A percentile compares a stretch with the other conserved stretches of the same genome.
phyloP scores from a whole-genome alignment of 176 grass and related monocot genomes.

The Canna indica region DNA sequence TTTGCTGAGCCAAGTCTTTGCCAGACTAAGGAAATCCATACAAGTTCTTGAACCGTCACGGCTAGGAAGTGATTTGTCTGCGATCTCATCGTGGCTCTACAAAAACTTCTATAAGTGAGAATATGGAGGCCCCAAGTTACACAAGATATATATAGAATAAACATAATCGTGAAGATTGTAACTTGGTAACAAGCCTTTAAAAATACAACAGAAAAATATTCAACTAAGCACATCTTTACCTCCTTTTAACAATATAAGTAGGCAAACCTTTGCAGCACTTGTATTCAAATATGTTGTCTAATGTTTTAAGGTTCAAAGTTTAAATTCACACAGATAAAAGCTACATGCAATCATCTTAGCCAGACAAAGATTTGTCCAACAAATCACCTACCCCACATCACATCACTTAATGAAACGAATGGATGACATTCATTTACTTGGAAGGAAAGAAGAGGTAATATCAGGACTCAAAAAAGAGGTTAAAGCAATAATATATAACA shows the following conservation, averaged over 20 bases:
- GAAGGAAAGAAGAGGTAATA: background rate
- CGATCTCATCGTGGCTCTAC: slow-evolving; percentile 67
- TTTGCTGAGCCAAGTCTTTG: slow-evolving; percentile 62
- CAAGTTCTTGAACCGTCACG: slow-evolving; percentile 64
- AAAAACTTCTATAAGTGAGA: slow-evolving; percentile 23
- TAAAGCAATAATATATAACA: background rate
- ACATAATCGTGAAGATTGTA: background rate
- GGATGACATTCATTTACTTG: background rate
- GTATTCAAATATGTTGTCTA: no score
- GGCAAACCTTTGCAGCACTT: no score
- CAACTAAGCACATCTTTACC: background rate
- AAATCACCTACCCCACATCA: no score
- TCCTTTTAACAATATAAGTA: no score
- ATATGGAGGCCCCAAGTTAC: background rate
- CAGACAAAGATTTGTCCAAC: no score
- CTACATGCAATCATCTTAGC: no score
- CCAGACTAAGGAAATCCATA: slow-evolving; percentile 68
- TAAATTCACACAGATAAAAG: no score
- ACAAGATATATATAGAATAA: background rate
- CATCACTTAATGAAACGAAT: background rate
- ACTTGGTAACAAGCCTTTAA: background rate
- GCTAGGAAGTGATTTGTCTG: slow-evolving; percentile 46
- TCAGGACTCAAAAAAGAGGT: background rate
- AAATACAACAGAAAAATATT: background rate
- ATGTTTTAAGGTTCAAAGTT: no score